These are phyloP conservation scores for Paradendryphiella salina DNA, from an alignment of 2,329 filamentous ascomycete genomes.

Conservation along the genomic window DNA sequence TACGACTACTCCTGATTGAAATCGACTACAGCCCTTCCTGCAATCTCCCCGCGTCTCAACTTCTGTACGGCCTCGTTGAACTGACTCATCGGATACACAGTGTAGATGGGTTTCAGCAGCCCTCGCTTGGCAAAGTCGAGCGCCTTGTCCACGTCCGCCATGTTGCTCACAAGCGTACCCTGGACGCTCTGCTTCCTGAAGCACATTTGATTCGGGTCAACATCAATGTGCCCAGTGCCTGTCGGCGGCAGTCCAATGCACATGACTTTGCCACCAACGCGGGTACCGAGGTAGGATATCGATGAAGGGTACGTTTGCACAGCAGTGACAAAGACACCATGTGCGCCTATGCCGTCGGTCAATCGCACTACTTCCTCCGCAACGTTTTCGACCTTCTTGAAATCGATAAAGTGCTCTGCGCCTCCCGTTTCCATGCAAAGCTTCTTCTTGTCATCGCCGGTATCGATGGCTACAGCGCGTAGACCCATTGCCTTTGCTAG, in stretches of 20 bases:
- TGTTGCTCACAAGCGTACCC: slow-evolving; percentile 51
- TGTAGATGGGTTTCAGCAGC: slow-evolving; percentile 55
- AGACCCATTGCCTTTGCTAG: slow-evolving; percentile 48
- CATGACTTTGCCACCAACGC: slow-evolving; percentile 58
- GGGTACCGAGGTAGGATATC: slow-evolving; percentile 46
- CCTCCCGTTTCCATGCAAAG: slow-evolving; percentile 40
- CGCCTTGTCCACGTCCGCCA: slow-evolving; percentile 54
- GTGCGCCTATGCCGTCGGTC: slow-evolving; percentile 45
- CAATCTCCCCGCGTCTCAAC: slow-evolving; percentile 55
- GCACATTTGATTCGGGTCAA: slow-evolving; percentile 43
- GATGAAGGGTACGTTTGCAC: slow-evolving; percentile 39
- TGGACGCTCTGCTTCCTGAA: slow-evolving; percentile 43
- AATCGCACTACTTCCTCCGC: slow-evolving; percentile 40
- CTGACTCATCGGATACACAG: slow-evolving; percentile 52
- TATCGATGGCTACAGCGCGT: slow-evolving; percentile 44
- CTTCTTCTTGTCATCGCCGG: slow-evolving; percentile 42
- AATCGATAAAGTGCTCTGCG: slow-evolving; percentile 47
- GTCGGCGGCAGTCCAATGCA: slow-evolving; percentile 53
- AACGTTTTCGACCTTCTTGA: slow-evolving; percentile 40
- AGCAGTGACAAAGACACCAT: slow-evolving; percentile 47
- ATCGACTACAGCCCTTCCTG: slow-evolving; percentile 58
- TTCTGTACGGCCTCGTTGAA: slow-evolving; percentile 58
- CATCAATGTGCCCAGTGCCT: slow-evolving; percentile 36
- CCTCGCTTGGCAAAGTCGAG: slow-evolving; percentile 56
- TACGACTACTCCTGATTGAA: slow-evolving; percentile 50